Conservation (phyloP, 768 basidiomycete genomes). For the Strobilomyces confusus region DNA sequence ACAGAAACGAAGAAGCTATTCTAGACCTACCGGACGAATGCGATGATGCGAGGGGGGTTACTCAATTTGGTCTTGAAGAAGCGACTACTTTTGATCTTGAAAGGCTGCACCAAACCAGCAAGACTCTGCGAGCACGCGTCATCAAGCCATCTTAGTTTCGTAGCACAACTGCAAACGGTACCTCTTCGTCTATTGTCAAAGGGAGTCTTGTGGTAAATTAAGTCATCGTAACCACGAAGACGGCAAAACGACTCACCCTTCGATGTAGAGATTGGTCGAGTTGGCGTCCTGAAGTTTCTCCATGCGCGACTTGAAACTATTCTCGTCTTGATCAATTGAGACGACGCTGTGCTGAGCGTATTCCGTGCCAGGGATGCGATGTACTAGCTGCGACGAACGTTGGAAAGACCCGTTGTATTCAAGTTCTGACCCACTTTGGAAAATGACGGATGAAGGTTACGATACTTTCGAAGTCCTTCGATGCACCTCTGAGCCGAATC, state of each 20-base stretch:
- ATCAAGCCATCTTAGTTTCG: background rate
- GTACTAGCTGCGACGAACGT: slow-evolving; percentile 45
- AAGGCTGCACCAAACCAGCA: slow-evolving; percentile 59
- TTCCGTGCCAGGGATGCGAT: slow-evolving; percentile 76
- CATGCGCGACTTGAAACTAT: slow-evolving; percentile 75
- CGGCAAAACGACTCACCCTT: slow-evolving; percentile 44
- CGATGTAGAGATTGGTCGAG: slow-evolving; percentile 80
- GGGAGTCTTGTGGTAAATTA: slow-evolving; percentile 46
- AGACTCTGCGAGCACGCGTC: slow-evolving; percentile 44
- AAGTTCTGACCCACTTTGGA: slow-evolving; percentile 56
- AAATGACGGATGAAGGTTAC: slow-evolving; percentile 82
- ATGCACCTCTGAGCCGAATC: slow-evolving; percentile 76
- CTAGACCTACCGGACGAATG: slow-evolving; percentile 64
- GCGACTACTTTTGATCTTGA: slow-evolving; percentile 69
- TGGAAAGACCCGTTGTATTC: background rate
- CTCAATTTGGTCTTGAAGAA: slow-evolving; percentile 79
- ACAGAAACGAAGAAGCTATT: background rate
- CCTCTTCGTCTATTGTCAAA: slow-evolving; percentile 63
- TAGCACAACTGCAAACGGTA: slow-evolving; percentile 17
- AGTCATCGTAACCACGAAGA: background rate
- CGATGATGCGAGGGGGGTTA: slow-evolving; percentile 74
- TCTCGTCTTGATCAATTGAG: slow-evolving; percentile 29
- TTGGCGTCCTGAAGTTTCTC: slow-evolving; percentile 60
- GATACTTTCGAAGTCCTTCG: slow-evolving; percentile 58
- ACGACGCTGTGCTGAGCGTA: slow-evolving; percentile 41